These are phyloP conservation scores for Aspergillus fijiensis DNA, from an alignment of 2,329 filamentous ascomycete species.

Conservation along the genomic window DNA sequence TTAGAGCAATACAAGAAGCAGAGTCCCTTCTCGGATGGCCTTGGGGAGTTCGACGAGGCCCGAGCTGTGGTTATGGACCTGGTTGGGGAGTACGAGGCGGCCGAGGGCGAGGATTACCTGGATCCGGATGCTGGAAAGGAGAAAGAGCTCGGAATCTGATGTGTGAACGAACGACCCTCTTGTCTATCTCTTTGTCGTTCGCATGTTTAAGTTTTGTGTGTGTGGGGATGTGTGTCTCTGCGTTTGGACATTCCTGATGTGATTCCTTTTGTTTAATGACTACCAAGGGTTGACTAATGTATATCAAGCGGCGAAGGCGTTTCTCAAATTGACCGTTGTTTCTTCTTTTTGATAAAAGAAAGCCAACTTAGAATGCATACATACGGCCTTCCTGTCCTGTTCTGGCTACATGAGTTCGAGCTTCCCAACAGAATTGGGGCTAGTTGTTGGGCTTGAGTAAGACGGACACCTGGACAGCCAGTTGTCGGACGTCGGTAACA, in stretches of 20 bases:
- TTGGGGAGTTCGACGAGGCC: constrained; percentile 94
- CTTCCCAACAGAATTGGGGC: not conserved
- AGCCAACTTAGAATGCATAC: too few species aligned
- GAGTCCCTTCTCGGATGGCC: constrained; percentile 83
- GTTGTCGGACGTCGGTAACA: not conserved
- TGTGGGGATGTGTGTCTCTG: not conserved
- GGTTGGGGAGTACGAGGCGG: constrained; percentile 92
- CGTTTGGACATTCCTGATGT: constrained; percentile 15
- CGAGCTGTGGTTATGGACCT: constrained; percentile 87
- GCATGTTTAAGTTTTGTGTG: constrained; percentile 11
- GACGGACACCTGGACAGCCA: not conserved
- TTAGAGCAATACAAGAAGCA: constrained; percentile 96
- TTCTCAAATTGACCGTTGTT: constrained; percentile 6
- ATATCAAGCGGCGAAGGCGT: constrained; percentile 20
- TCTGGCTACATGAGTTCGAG: not conserved
- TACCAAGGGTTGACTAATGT: constrained; percentile 19
- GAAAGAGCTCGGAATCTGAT: constrained; percentile 30
- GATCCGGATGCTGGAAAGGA: constrained; percentile 64
- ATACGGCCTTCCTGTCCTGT: too few species aligned
- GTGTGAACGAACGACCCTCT: not conserved
- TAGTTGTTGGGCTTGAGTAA: not conserved
- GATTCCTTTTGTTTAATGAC: constrained; percentile 13
- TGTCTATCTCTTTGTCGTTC: not conserved
- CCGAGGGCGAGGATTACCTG: constrained; percentile 86
- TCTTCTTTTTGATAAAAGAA: not conserved